Conservation (phyloP, 306 rosid species). For the Nissolia schottii region DNA sequence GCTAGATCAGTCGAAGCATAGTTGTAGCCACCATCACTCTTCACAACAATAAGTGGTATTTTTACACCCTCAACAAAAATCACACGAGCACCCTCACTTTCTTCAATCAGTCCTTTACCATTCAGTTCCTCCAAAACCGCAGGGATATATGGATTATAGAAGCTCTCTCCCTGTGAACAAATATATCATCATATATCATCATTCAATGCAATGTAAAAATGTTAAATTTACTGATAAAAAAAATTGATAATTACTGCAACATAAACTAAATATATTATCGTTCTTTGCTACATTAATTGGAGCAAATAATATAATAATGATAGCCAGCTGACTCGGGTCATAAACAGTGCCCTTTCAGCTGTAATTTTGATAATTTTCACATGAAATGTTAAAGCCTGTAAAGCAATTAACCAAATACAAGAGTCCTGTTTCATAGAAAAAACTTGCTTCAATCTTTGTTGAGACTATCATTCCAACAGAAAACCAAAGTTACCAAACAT, state of each 20-base stretch:
- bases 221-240: not conserved
- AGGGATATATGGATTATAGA: slow-evolving; percentile 81
- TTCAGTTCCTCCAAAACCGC: slow-evolving; percentile 62
- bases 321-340: not conserved
- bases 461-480: not conserved
- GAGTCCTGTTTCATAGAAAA: not conserved
- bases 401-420: not conserved
- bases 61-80: slow-evolving; percentile 63
- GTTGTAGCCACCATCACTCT: slow-evolving; percentile 96
- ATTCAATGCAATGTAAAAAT: not conserved
- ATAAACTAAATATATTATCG: not conserved
- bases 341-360: not conserved
- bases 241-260: not conserved
- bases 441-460: not conserved
- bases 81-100: slow-evolving; percentile 86
- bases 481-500: not conserved
- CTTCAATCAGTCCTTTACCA: slow-evolving; percentile 64
- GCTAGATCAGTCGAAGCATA: slow-evolving; percentile 92
- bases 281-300: not conserved
- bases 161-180: slow-evolving; percentile 91
- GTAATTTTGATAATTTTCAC: not conserved
- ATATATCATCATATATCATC: slow-evolving; percentile 14
- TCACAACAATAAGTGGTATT: slow-evolving; percentile 89
- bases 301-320: not conserved
- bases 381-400: not conserved